Conservation (phyloP, 306 rosid species). For the Malus orientalis region DNA sequence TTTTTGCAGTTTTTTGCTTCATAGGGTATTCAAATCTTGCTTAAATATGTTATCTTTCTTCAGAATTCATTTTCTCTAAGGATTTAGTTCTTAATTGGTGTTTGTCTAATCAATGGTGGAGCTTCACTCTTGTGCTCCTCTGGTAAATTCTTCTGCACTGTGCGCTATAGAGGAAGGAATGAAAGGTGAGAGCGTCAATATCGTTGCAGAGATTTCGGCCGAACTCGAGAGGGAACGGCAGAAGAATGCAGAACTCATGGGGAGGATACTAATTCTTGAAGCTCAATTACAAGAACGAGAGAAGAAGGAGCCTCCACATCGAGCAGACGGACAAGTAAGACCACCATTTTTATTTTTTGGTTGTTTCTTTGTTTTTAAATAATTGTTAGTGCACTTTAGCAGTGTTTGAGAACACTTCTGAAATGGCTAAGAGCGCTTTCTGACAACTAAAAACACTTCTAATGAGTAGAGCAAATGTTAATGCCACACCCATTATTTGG, state of each 20-base stretch:
- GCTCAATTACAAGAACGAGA: slow-evolving; percentile 52
- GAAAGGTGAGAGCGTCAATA: slow-evolving; percentile 35
- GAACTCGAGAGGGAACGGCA: slow-evolving; percentile 65
- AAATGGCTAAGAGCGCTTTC: background rate
- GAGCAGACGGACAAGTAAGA: slow-evolving; percentile 33
- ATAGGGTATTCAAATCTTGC: background rate
- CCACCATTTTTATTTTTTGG: background rate
- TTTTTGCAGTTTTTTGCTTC: background rate
- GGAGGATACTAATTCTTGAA: slow-evolving; percentile 75
- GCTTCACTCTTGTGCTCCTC: slow-evolving; percentile 48
- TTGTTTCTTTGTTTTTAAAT: background rate
- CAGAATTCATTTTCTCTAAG: no score
- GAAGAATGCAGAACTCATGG: slow-evolving; percentile 63
- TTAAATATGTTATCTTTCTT: background rate
- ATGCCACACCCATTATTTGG: background rate
- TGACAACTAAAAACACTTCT: no score
- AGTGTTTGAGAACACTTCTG: background rate
- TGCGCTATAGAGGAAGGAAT: slow-evolving; percentile 51
- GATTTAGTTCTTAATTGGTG: no score
- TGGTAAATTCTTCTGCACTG: slow-evolving; percentile 47
- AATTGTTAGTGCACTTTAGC: background rate
- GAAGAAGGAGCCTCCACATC: slow-evolving; percentile 20
- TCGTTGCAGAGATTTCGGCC: slow-evolving; percentile 51
- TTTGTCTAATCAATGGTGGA: slow-evolving; percentile 41
- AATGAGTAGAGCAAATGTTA: background rate